Evolutionary conservation across 129 eudicot species (phyloP), one percentile per base, ranked within the genome.

Genomic region (Centaurea solstitialis): DNA sequence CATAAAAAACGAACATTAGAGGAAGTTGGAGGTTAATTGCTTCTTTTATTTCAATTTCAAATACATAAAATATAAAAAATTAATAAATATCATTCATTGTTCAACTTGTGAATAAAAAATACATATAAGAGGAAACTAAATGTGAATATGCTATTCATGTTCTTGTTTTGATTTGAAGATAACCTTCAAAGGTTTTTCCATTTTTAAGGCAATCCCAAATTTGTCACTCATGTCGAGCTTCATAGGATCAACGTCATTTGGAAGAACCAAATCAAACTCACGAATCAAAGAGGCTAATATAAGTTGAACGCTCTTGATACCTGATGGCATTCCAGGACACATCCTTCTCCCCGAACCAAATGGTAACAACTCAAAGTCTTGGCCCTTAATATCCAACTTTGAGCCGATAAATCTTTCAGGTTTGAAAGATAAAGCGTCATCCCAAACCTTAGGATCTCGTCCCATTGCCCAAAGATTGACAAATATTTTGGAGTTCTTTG

Each of bases 401-500:
- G 82, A 79, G 68, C 24, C 65, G 13, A 79, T 45, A 70, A 79
- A 79, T 24, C 82, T 61, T 35, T 79, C 82, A 12, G 82, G 76
- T 9, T 41, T 41, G 47, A 41, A 41, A 8, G 47, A 30, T 45
- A 75, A 37, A 9, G 80, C 70, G 68, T 81, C 80, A 41, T 81
- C 80, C 85, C 85, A 81, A 15, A 68, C 18, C 3, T 62, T 37
- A 13, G 85, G 76, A 57, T 81, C 85, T 6, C 85, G 76, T 4
- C 85, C 85, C 2, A 75, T 74, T 10, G 85, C 85, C 85, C 85
- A 81, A 17, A 81, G 40, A 26, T 81, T 81, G 17, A 81, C 85
- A 21, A 81, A 61, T 33, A 81, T 64, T 68, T 35, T 11, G 9
- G 85, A 6, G 23, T 81, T 68, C 65, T 75, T 68, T n/a, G 85